phyloP scores from a whole-genome alignment of 768 basidiomycete species.

The Cubamyces sp. region DNA sequence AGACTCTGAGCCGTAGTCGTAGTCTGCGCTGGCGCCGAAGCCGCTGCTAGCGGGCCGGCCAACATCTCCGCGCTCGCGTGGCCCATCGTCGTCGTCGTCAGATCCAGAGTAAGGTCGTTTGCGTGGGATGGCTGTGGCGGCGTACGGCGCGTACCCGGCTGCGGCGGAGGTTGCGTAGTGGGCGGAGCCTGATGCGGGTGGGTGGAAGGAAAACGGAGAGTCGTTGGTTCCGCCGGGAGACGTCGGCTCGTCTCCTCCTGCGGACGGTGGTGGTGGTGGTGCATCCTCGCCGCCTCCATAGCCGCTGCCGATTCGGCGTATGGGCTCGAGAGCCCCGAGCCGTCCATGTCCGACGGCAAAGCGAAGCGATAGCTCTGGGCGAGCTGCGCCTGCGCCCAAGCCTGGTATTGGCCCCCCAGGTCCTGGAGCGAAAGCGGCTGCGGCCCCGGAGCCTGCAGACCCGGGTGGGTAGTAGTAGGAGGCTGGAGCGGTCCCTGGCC shows the following conservation, averaged over 20 bases:
- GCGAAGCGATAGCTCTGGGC: conserved; percentile 46
- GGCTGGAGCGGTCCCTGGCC: conserved; percentile 75
- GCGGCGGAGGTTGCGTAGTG: conserved; percentile 29
- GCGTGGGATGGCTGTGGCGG: conserved; percentile 48
- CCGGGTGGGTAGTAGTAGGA: conserved; percentile 52
- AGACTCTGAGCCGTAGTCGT: conserved; percentile 75
- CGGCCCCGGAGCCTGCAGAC: conserved; percentile 43
- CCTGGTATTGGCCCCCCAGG: conserved; percentile 50
- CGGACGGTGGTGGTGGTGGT: conserved; percentile 3
- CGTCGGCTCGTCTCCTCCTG: conserved; percentile 37
- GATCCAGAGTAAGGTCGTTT: conserved; percentile 67
- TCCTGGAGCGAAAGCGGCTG: conserved; percentile 38
- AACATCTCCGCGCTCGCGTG: conserved; percentile 28
- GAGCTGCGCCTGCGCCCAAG: conserved; percentile 38
- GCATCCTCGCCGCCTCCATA: conserved; percentile 26
- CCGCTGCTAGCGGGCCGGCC: conserved; percentile 40
- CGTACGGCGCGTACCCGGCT: conserved; percentile 18
- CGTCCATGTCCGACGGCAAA: conserved; percentile 34
- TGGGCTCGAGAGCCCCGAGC: conserved; percentile 39
- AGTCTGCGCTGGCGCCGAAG: conserved; percentile 38
- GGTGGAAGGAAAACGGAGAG: conserved; percentile 81
- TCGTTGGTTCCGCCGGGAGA: conserved; percentile 42
- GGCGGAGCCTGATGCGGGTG: conserved; percentile 52
- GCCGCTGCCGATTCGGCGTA: conserved; percentile 35
- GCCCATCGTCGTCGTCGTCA: conserved; percentile 48